Conservation (phyloP, 768 basidiomycete genomes). For the Hericium coralloides region DNA sequence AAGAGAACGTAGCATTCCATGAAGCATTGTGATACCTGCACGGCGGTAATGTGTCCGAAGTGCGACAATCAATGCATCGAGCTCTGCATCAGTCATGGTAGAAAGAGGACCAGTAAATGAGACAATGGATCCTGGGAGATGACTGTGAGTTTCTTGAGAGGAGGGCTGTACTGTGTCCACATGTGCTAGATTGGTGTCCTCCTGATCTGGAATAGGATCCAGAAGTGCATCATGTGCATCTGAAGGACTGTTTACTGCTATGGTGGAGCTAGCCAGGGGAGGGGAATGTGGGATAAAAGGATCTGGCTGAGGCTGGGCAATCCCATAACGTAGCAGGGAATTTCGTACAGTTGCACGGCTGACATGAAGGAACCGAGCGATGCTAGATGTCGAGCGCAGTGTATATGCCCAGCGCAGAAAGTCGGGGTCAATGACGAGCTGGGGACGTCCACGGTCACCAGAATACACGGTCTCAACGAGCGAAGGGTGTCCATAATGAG, state of each 20-base stretch:
- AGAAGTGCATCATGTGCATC: too few species aligned
- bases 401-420: constrained; percentile 15
- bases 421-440: constrained; percentile 7
- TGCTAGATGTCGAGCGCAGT: constrained; percentile 6
- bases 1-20: constrained; percentile 9
- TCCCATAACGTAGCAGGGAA: not conserved
- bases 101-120: constrained; percentile 7
- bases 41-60: constrained; percentile 2
- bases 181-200: too few species aligned
- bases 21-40: constrained; percentile 12
- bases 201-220: too few species aligned
- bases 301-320: too few species aligned
- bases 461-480: not conserved
- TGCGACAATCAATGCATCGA: constrained; percentile 4
- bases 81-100: constrained; percentile 6
- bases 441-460: too few species aligned
- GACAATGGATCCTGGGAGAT: constrained; percentile 1
- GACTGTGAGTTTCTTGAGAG: too few species aligned
- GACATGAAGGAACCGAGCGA: constrained; percentile 14
- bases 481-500: not conserved
- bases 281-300: too few species aligned
- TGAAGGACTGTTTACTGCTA: too few species aligned
- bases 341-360: constrained; percentile 8
- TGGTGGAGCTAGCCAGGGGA: too few species aligned
- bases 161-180: too few species aligned